Percentiles rank a stretch among this genome's conserved stretches.
Conservation (phyloP, 2,329 filamentous ascomycete genomes). For the Phaeosphaeriaceae sp. region DNA sequence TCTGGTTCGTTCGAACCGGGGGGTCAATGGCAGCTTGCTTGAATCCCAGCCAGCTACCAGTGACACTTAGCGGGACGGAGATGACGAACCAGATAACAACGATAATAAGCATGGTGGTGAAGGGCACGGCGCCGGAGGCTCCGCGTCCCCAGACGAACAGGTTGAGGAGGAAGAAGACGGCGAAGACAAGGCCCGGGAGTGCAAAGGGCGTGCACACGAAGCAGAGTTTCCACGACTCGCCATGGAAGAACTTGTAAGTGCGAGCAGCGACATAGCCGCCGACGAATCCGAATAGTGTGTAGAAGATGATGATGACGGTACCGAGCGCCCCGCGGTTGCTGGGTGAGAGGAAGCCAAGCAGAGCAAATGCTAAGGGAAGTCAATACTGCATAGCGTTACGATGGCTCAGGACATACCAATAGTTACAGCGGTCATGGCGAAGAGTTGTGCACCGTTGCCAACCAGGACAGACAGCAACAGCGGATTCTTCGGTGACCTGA, state of each 20-base stretch:
- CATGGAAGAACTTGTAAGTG: conserved; percentile 92
- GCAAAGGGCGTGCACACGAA: conserved; percentile 86
- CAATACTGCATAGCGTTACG: not conserved
- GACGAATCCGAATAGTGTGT: conserved; percentile 90
- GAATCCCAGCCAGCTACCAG: conserved; percentile 93
- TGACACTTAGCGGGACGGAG: conserved; percentile 87
- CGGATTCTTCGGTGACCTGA: conserved; percentile 83
- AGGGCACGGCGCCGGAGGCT: conserved; percentile 92
- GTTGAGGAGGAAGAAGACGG: conserved; percentile 89
- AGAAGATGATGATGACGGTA: conserved; percentile 91
- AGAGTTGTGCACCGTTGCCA: conserved; percentile 93
- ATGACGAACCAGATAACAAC: conserved; percentile 97
- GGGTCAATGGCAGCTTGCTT: conserved; percentile 71
- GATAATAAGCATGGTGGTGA: conserved; percentile 95
- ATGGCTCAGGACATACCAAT: conserved; percentile 61
- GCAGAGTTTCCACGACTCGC: conserved; percentile 93
- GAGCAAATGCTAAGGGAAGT: conserved; percentile 70
- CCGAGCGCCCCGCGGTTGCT: conserved; percentile 94
- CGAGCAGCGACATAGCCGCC: conserved; percentile 89
- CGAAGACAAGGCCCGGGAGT: conserved; percentile 86
- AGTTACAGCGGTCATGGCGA: conserved; percentile 95
- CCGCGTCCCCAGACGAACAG: conserved; percentile 94
- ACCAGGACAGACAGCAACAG: conserved; percentile 86
- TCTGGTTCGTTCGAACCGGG: conserved; percentile 95
- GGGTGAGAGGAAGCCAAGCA: conserved; percentile 92